Evolutionary conservation across 2,329 filamentous ascomycete genomes (phyloP).

Genomic region (Botrytis aclada): DNA sequence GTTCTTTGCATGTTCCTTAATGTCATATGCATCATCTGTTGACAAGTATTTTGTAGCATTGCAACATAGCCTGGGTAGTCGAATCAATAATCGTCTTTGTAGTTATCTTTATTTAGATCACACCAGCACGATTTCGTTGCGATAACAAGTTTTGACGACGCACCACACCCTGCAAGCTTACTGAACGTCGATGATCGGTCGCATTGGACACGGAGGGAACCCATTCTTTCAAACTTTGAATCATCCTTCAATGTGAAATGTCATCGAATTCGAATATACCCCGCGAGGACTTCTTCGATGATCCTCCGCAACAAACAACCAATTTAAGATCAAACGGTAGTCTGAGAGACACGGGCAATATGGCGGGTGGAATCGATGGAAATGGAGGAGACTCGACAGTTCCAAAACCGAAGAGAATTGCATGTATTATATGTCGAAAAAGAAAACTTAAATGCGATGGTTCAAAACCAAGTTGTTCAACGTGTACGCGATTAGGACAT

Average conservation of each 20-base stretch:
- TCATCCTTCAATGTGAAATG: slow-evolving; percentile 27
- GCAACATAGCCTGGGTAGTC: background rate
- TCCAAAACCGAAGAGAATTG: slow-evolving; percentile 85
- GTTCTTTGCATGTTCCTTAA: background rate
- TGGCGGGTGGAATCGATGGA: slow-evolving; percentile 42
- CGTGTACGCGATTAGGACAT: slow-evolving; percentile 62
- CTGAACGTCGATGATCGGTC: background rate
- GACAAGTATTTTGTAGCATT: background rate
- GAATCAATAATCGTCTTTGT: background rate
- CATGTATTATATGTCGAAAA: slow-evolving; percentile 90
- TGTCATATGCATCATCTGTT: background rate
- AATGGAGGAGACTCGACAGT: slow-evolving; percentile 51
- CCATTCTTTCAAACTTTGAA: background rate
- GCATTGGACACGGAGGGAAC: background rate
- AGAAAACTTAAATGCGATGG: slow-evolving; percentile 78
- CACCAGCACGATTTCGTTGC: background rate
- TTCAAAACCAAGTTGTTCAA: slow-evolving; percentile 62
- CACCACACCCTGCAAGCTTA: slow-evolving; percentile 3
- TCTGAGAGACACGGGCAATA: slow-evolving; percentile 33
- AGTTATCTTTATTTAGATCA: background rate
- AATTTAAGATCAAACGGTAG: slow-evolving; percentile 35
- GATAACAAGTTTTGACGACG: slow-evolving; percentile 4
- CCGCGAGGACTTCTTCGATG: slow-evolving; percentile 54
- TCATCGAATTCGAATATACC: slow-evolving; percentile 37
- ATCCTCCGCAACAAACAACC: slow-evolving; percentile 45